phyloP scores from a whole-genome alignment of 495 filamentous ascomycete species.

The Diplogelasinospora grovesii region DNA sequence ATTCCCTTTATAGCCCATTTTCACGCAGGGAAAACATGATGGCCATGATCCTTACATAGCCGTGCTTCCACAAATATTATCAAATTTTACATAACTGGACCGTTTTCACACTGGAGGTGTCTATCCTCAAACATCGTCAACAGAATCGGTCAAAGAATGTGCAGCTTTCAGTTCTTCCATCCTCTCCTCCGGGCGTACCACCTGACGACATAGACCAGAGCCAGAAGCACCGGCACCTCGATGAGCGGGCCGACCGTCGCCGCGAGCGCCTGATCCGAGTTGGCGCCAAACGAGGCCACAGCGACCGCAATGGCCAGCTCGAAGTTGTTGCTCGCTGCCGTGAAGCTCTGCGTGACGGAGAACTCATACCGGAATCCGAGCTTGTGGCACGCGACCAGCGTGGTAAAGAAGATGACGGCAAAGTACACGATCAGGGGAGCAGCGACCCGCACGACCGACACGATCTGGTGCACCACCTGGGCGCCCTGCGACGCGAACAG shows the following conservation, averaged over 20 bases:
- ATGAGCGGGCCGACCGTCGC: conserved; percentile 85
- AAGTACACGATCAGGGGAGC: conserved; percentile 82
- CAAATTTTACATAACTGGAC: no score
- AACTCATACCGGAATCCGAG: conserved; percentile 70
- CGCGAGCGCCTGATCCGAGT: conserved; percentile 81
- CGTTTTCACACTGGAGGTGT: no score
- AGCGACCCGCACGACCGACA: conserved; percentile 71
- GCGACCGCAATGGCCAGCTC: conserved; percentile 91
- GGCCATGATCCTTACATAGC: no score
- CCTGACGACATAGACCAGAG: conserved; percentile 71
- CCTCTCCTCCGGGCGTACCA: conserved; percentile 20
- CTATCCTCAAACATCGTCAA: no score
- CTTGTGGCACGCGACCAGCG: conserved; percentile 49
- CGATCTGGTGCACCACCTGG: conserved; percentile 77
- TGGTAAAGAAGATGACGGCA: conserved; percentile 61
- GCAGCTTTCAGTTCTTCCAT: conserved; percentile 5
- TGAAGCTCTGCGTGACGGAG: conserved; percentile 79
- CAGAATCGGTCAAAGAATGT: no score
- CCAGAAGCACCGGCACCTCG: conserved; percentile 81
- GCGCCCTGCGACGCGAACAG: conserved; percentile 77
- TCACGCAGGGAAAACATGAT: no score
- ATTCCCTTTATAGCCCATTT: no score
- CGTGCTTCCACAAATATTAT: no score
- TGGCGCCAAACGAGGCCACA: conserved; percentile 72
- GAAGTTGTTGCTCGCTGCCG: conserved; percentile 93